Conservation (phyloP, 176 grass and related monocot species). For the Neostapfia colusana region DNA sequence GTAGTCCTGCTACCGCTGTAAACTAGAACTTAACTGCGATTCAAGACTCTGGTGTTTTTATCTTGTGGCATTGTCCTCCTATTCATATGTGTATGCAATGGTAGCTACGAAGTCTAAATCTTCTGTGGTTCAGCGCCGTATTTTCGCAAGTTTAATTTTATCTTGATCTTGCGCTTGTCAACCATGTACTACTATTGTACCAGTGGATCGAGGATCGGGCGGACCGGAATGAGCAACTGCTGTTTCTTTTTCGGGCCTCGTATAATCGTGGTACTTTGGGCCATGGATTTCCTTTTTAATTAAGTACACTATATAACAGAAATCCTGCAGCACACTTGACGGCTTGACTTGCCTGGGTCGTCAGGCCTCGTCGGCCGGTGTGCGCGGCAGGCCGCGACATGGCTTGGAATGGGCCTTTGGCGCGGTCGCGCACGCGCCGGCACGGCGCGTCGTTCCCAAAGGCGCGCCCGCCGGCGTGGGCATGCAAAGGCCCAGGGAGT, state of each 20-base stretch:
- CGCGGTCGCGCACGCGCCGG: not conserved
- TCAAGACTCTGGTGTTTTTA: constrained; percentile 16
- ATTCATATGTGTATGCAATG: constrained; percentile 36
- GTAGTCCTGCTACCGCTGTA: constrained; percentile 54
- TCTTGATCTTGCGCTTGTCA: not conserved
- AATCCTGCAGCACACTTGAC: not conserved
- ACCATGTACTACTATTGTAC: not conserved
- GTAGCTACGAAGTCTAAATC: constrained; percentile 36
- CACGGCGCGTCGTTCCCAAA: too few species aligned
- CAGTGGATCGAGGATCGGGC: not conserved
- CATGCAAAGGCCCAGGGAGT: too few species aligned
- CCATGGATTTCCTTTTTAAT: not conserved
- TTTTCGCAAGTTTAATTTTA: constrained; percentile 1
- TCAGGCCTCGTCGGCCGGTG: not conserved
- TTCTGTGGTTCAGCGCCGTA: constrained; percentile 24
- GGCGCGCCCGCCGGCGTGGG: too few species aligned
- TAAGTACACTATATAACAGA: too few species aligned
- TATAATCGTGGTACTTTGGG: not conserved
- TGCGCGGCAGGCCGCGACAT: not conserved
- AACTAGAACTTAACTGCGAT: constrained; percentile 52
- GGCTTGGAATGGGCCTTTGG: constrained; percentile 17
- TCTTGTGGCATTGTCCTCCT: constrained; percentile 4
- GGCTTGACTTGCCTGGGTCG: not conserved
- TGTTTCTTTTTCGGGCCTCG: not conserved
- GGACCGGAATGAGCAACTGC: not conserved